Conservation (phyloP, 129 eudicot genomes). For the Flaveria bidentis region DNA sequence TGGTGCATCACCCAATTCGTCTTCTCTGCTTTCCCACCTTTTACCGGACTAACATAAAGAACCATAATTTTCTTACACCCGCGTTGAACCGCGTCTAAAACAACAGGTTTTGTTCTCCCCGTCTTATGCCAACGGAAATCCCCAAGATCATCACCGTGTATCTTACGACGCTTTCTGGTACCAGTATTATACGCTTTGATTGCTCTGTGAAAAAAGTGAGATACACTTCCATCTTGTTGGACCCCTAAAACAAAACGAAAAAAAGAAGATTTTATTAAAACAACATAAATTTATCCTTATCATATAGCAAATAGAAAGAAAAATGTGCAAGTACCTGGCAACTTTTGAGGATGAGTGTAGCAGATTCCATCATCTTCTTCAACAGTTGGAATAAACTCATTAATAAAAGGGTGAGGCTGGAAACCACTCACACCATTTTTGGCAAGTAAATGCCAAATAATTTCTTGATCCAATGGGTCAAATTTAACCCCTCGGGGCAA, state of each 20-base stretch:
- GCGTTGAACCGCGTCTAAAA: conserved; percentile 64
- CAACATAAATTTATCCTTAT: neutral
- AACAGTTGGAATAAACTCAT: conserved; percentile 88
- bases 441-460: conserved; percentile 83
- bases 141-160: conserved; percentile 68
- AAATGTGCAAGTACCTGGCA: conserved; percentile 62
- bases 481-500: conserved; percentile 93
- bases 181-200: conserved; percentile 93
- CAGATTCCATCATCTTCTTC: conserved; percentile 88
- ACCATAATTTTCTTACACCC: conserved; percentile 99
- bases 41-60: conserved; percentile 62
- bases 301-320: neutral
- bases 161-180: conserved; percentile 88
- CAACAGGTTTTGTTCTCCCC: conserved; percentile 88
- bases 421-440: conserved; percentile 58
- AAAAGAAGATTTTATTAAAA: neutral
- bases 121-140: conserved; percentile 99
- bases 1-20: conserved; percentile 99
- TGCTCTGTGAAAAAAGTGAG: conserved; percentile 94
- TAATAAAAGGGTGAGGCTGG: conserved; percentile 71
- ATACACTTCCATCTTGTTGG: conserved; percentile 85
- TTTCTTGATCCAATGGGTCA: conserved; percentile 91
- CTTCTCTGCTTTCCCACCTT: conserved; percentile 90
- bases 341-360: conserved; percentile 89
- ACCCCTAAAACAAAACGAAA: conserved; percentile 52